Evolutionary conservation across 2,329 filamentous ascomycete genomes (phyloP).

Genomic region (Monilinia vaccinii-corymbosi): DNA sequence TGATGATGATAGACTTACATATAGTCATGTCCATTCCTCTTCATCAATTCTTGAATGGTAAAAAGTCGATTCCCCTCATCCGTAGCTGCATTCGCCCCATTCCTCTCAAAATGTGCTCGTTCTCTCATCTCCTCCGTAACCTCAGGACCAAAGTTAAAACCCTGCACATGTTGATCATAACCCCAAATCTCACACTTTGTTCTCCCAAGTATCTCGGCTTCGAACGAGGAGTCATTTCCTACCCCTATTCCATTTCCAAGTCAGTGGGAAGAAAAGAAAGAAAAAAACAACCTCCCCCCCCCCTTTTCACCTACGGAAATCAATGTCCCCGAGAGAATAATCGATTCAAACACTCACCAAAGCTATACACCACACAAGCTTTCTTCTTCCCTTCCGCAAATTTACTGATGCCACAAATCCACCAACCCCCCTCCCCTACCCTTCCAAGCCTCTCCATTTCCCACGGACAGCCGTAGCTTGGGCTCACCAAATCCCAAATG

Average conservation of each 20-base stretch:
- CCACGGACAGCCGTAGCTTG: slow-evolving; percentile 34
- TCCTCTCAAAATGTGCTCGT: slow-evolving; percentile 30
- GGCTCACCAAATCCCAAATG: slow-evolving; percentile 35
- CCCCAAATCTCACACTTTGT: slow-evolving; percentile 33
- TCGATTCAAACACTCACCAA: slow-evolving; percentile 1
- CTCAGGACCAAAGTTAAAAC: slow-evolving; percentile 26
- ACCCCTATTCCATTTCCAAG: not conserved
- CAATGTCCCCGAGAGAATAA: too few species aligned
- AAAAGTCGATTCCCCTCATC: slow-evolving; percentile 23
- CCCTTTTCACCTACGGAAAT: too few species aligned
- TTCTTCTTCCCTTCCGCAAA: slow-evolving; percentile 25
- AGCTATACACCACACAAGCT: slow-evolving; percentile 7
- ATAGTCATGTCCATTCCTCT: slow-evolving; percentile 32
- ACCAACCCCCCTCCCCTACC: slow-evolving; percentile 35
- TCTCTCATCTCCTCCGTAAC: slow-evolving; percentile 18
- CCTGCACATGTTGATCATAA: slow-evolving; percentile 31
- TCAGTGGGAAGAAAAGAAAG: not conserved
- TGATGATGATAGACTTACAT: slow-evolving; percentile 11
- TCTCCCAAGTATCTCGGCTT: slow-evolving; percentile 32
- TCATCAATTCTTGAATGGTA: slow-evolving; percentile 32
- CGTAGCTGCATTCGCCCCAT: slow-evolving; percentile 28
- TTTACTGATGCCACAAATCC: slow-evolving; percentile 34
- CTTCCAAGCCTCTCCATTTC: slow-evolving; percentile 34
- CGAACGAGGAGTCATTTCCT: slow-evolving; percentile 15
- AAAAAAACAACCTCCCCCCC: too few species aligned